Evolutionary conservation across 495 filamentous ascomycete genomes (phyloP).

Genomic region (Aeminium ludgeri): DNA sequence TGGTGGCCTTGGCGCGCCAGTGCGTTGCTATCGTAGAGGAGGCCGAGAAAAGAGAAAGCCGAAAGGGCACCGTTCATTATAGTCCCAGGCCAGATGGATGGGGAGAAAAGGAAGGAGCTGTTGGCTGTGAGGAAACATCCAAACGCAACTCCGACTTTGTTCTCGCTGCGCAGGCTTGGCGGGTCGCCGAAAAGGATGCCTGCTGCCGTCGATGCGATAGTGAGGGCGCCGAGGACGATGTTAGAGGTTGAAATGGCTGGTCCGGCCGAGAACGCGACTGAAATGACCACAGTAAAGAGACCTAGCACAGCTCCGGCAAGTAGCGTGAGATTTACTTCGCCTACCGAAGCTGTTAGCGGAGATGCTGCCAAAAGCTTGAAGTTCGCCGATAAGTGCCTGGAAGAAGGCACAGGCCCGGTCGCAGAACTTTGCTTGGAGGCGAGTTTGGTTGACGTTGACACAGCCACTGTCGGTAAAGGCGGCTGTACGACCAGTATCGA

Average conservation of each 20-base stretch:
- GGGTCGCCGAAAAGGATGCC: conserved; percentile 7
- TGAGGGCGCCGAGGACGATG: conserved; percentile 15
- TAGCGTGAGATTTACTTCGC: conserved; percentile 21
- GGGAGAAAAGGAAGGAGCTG: conserved; percentile 15
- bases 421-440: too few species aligned
- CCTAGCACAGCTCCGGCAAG: conserved; percentile 17
- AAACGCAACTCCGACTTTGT: conserved; percentile 11
- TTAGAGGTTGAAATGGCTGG: conserved; percentile 11
- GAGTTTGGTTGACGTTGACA: neutral
- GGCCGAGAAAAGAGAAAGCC: conserved; percentile 10
- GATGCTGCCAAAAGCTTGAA: conserved; percentile 1
- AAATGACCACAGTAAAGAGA: conserved; percentile 16
- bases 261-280: conserved; percentile 11
- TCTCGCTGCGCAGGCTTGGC: conserved; percentile 5
- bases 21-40: conserved; percentile 13
- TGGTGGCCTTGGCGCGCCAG: conserved; percentile 1
- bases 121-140: conserved; percentile 7
- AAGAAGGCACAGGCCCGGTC: too few species aligned
- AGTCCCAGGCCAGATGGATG: conserved; percentile 11
- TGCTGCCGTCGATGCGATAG: conserved; percentile 8
- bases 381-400: neutral
- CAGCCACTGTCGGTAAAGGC: conserved; percentile 22
- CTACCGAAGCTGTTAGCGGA: conserved; percentile 8
- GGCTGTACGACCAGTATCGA: conserved; percentile 31
- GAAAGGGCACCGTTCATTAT: conserved; percentile 12